Percentiles rank a stretch among this genome's conserved stretches.
Evolutionary conservation across 2,329 filamentous ascomycete genomes (phyloP).

Genomic region (Sporothrix phasma): DNA sequence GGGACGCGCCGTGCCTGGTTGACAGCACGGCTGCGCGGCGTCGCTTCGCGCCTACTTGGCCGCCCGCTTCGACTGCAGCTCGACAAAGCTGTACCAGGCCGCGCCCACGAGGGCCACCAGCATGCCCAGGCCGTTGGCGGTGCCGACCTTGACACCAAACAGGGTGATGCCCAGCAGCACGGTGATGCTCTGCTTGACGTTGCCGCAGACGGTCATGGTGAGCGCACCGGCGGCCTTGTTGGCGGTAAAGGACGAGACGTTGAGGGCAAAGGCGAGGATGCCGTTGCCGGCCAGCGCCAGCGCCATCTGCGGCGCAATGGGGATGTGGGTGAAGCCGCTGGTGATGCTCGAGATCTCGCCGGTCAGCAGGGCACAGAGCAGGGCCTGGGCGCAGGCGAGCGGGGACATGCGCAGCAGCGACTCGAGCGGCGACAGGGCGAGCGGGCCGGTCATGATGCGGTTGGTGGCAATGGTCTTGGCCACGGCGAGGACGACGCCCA

Average conservation of each 20-base stretch:
- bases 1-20: no score
- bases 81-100: conserved; percentile 48
- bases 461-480: conserved; percentile 54
- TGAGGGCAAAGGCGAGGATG: conserved; percentile 44
- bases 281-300: conserved; percentile 41
- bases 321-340: background rate
- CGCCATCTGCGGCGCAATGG: conserved; percentile 24
- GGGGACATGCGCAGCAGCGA: conserved; percentile 54
- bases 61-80: conserved; percentile 28
- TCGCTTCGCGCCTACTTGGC: background rate
- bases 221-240: conserved; percentile 48
- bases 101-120: conserved; percentile 44
- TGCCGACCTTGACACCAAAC: conserved; percentile 41
- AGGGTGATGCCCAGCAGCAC: conserved; percentile 44
- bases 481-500: conserved; percentile 44
- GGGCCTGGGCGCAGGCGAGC: conserved; percentile 45
- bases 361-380: conserved; percentile 44
- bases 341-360: conserved; percentile 36
- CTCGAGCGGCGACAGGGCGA: conserved; percentile 48
- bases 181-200: conserved; percentile 48
- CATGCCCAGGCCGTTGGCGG: conserved; percentile 48
- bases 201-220: conserved; percentile 50
- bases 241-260: conserved; percentile 47
- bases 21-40: no score
- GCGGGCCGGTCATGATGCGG: conserved; percentile 51